phyloP scores from a whole-genome alignment of 106 monocot genomes.

The Posidonia australis region DNA sequence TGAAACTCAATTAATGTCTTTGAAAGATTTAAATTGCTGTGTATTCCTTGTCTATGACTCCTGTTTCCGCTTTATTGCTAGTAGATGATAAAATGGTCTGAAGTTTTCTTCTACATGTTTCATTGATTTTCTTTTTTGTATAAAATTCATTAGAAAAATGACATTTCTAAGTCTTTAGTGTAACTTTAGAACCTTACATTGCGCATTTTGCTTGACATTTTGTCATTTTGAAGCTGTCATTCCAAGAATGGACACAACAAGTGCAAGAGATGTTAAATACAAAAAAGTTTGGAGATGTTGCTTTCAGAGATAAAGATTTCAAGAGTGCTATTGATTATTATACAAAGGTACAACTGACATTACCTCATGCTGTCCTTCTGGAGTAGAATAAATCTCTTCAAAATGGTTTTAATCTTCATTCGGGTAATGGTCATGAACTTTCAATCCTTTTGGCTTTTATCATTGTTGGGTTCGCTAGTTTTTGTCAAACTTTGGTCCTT shows the following conservation, averaged over 20 bases:
- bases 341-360: conserved; percentile 53
- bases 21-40: background rate
- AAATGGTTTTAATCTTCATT: no score
- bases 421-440: no score
- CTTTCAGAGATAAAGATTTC: conserved; percentile 88
- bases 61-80: no score
- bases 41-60: background rate
- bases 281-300: conserved; percentile 84
- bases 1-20: no score
- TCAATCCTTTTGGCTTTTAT: no score
- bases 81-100: no score
- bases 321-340: conserved; percentile 91
- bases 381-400: background rate
- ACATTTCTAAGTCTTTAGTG: background rate
- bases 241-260: conserved; percentile 98
- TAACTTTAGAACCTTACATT: background rate
- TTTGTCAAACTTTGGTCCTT: no score
- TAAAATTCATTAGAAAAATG: background rate
- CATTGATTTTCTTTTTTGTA: no score
- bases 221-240: conserved; percentile 49
- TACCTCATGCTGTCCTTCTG: background rate
- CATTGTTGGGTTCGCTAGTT: no score
- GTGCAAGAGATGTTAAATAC: conserved; percentile 95
- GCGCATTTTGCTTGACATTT: background rate
- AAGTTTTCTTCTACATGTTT: background rate